Evolutionary conservation across 495 filamentous ascomycete species (phyloP), one percentile per base, ranked within the genome.

Genomic region (Neurospora africana): DNA sequence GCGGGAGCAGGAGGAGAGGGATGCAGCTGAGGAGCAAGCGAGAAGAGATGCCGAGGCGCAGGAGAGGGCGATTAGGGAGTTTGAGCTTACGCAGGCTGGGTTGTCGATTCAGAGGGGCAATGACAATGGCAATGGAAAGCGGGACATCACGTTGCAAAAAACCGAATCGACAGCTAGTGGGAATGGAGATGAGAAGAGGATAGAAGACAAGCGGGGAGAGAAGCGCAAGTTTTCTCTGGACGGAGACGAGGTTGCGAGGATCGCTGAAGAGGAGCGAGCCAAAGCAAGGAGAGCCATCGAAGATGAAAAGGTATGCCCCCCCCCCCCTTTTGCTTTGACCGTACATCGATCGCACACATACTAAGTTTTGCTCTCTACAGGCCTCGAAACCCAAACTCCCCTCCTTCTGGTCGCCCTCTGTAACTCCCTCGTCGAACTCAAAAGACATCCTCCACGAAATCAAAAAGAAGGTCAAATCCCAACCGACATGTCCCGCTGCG

Each of bases 371-470:
- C 4, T 33, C 15, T 3, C 75, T 3, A 27, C 76, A 87, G 81
- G 87, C 89, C 0, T 86, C 87, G 1, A 91, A 92, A 77, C 89
- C 89, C 0, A 89, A 87, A n/a, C 82, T 97, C 0, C 93, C 93
- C 0, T 95, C 94, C 4, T 98, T 98, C 83, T 99, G 95, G 95
- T 90, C 96, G 0, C 95, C 95, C 0, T 91, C 92, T 2, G 83
- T 96, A 38, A 95, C 92, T 0, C 93, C 95, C 0, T 85, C 87
- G 0, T 83, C 84, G 3, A 85, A 86, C 72, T 82, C 78, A 43
- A 83, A 79, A 70, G 82, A 83, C 38, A 74, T 79, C n/a, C 79
- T 87, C 9, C 85, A 87, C 74, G 82, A 85, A 8, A 84, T 91
- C 74, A 85, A 85, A 30, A 92, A 90, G 78, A 84, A 89, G 40